Percentiles rank a stretch among this genome's conserved stretches.
phyloP scores from a whole-genome alignment of 768 basidiomycete genomes.

The Boletus vermiculosoides region DNA sequence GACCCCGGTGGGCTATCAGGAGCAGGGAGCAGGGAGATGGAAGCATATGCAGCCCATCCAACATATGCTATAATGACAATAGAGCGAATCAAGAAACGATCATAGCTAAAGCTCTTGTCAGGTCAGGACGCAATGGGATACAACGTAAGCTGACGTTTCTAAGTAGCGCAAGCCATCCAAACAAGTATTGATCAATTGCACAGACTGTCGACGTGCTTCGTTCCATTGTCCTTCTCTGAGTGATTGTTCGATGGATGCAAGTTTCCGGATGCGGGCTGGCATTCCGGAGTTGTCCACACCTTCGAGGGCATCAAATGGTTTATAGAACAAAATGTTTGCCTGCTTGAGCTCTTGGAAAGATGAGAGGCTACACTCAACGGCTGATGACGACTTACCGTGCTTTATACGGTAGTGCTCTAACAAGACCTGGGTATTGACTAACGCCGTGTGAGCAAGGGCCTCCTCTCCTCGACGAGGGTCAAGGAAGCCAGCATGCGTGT shows the following conservation, averaged over 20 bases:
- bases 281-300: constrained; percentile 23
- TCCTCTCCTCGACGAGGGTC: constrained; percentile 44
- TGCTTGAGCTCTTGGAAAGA: constrained; percentile 55
- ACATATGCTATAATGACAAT: constrained; percentile 72
- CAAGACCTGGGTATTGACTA: constrained; percentile 69
- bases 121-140: background rate
- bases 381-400: constrained; percentile 49
- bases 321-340: constrained; percentile 57
- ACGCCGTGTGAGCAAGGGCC: constrained; percentile 49
- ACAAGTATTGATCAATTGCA: constrained; percentile 49
- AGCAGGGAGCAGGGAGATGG: constrained; percentile 54
- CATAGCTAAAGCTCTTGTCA: constrained; percentile 47
- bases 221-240: constrained; percentile 45
- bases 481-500: constrained; percentile 58
- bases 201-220: constrained; percentile 48
- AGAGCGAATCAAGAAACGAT: constrained; percentile 64
- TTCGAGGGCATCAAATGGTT: constrained; percentile 55
- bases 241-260: constrained; percentile 45
- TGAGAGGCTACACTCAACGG: background rate
- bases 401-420: constrained; percentile 77
- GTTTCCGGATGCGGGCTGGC: constrained; percentile 34
- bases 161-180: constrained; percentile 72
- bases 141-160: constrained; percentile 48
- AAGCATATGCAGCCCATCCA: constrained; percentile 74
- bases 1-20: constrained; percentile 18